A percentile compares a stretch with the other conserved stretches of the same genome.
phyloP scores from a whole-genome alignment of 1,284 basidiomycete genomes.

The Leccinum cinnamomeum region DNA sequence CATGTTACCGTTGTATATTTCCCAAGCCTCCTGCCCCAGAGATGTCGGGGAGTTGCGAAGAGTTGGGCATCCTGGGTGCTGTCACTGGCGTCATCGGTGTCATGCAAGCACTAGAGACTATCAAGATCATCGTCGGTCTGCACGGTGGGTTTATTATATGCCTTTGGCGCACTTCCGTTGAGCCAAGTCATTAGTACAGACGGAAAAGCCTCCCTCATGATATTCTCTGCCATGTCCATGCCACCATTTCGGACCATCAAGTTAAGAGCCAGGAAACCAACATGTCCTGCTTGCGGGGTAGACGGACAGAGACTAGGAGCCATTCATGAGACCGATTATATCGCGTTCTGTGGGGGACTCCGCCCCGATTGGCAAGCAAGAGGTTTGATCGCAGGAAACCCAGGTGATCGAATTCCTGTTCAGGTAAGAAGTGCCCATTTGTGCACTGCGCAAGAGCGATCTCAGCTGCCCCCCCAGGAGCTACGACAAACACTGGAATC shows the following conservation, averaged over 20 bases:
- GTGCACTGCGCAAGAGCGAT: background rate
- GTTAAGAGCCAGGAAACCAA: constrained; percentile 63
- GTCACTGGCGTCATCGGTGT: constrained; percentile 92
- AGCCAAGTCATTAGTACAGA: constrained; percentile 40
- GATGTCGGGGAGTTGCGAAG: constrained; percentile 78
- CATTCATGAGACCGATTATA: constrained; percentile 66
- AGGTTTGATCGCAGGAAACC: constrained; percentile 45
- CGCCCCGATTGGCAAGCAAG: constrained; percentile 60
- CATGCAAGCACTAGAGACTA: constrained; percentile 87
- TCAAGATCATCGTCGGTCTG: constrained; percentile 77
- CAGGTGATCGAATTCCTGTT: constrained; percentile 48
- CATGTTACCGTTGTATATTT: constrained; percentile 95
- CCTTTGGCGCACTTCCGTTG: constrained; percentile 1
- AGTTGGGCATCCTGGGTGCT: constrained; percentile 87
- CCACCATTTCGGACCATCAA: constrained; percentile 84
- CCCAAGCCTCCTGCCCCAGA: constrained; percentile 70
- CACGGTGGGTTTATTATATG: constrained; percentile 52
- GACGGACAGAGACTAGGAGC: constrained; percentile 43
- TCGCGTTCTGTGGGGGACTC: constrained; percentile 74
- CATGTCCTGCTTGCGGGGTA: constrained; percentile 63
- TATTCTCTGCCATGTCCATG: constrained; percentile 70
- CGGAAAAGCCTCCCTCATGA: constrained; percentile 58
- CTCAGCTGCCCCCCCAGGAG: constrained; percentile 10
- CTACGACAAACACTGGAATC: constrained; percentile 44
- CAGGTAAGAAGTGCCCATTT: constrained; percentile 39